Percentiles rank a stretch among this genome's conserved stretches.
Evolutionary conservation across 257 asterid genomes (phyloP).

Genomic region (Anisodus tanguticus): DNA sequence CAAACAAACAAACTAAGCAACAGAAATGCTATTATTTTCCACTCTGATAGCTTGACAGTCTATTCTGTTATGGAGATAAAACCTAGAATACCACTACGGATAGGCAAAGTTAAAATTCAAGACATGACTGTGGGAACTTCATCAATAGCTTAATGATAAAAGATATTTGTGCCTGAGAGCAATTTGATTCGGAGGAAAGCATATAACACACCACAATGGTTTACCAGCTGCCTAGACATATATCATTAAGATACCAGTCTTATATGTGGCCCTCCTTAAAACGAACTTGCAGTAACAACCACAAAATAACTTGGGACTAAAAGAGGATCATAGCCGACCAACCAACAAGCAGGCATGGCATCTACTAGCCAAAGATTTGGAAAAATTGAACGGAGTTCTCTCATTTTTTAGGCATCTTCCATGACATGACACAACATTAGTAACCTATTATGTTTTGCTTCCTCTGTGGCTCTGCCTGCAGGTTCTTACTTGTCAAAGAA

Average conservation of each 20-base stretch:
- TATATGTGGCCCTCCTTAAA: background rate
- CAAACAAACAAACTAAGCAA: slow-evolving; percentile 20
- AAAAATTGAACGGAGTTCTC: background rate
- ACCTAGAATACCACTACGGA: background rate
- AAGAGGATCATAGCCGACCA: background rate
- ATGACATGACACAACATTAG: background rate
- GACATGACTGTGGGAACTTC: background rate
- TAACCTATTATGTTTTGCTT: background rate
- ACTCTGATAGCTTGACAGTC: background rate
- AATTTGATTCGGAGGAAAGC: background rate
- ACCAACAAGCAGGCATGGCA: background rate
- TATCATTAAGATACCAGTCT: background rate
- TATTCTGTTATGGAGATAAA: slow-evolving; percentile 4
- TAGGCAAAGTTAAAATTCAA: background rate
- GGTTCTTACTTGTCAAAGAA: background rate
- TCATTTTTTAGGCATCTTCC: background rate
- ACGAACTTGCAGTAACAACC: background rate
- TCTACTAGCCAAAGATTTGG: background rate
- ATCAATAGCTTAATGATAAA: slow-evolving; percentile 20
- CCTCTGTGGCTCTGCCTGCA: background rate
- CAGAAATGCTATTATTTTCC: background rate
- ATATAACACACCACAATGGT: background rate
- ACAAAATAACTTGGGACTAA: background rate
- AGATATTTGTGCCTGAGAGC: background rate
- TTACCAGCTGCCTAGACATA: background rate